Conservation (phyloP, 495 filamentous ascomycete species). For the Tetracladium setigerum region DNA sequence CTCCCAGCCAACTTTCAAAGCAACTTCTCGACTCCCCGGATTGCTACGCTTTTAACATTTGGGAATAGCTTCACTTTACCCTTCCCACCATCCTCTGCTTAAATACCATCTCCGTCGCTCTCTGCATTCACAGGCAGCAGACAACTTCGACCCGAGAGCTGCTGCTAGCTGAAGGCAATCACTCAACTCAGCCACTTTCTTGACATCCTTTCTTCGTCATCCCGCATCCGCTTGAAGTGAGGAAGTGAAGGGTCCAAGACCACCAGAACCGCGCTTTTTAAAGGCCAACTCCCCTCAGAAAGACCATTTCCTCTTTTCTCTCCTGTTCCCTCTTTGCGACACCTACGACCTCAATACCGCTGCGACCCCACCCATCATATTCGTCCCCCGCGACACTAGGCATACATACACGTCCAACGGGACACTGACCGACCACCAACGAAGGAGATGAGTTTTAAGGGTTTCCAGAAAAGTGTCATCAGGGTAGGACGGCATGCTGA, state of each 20-base stretch:
- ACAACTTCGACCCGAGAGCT: neutral
- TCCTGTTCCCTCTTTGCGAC: too few species aligned
- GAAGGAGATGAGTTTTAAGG: slow-evolving; percentile 84
- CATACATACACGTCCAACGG: too few species aligned
- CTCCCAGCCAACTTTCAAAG: neutral
- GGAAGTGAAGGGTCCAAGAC: too few species aligned
- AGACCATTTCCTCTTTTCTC: too few species aligned
- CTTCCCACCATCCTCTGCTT: neutral
- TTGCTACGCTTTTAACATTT: slow-evolving; percentile 5
- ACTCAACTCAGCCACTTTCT: slow-evolving; percentile 11
- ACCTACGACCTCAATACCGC: too few species aligned
- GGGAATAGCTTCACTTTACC: slow-evolving; percentile 5
- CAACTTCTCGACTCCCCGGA: neutral
- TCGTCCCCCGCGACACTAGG: too few species aligned
- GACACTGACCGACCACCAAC: neutral
- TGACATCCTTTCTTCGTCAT: slow-evolving; percentile 18
- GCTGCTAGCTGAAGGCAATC: neutral
- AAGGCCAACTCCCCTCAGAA: too few species aligned
- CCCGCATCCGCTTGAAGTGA: neutral
- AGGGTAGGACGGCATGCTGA: slow-evolving; percentile 49
- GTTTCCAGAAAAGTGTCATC: slow-evolving; percentile 81
- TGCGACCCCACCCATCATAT: too few species aligned
- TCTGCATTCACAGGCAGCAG: too few species aligned
- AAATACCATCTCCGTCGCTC: too few species aligned
- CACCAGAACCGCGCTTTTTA: slow-evolving; percentile 8